phyloP scores from a whole-genome alignment of 768 basidiomycete genomes.

The Boletus rex-veris region DNA sequence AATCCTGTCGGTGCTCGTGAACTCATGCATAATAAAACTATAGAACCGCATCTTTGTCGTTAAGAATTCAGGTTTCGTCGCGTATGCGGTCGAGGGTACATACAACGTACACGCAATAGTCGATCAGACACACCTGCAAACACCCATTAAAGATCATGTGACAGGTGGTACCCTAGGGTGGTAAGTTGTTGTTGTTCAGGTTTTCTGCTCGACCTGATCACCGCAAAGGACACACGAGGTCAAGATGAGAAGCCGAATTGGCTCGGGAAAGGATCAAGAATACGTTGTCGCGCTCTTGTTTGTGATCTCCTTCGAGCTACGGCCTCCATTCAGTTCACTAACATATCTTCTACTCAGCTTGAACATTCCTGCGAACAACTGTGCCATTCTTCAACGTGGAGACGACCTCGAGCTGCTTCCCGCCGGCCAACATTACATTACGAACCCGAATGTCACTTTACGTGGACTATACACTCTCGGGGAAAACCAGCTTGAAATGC shows the following conservation, averaged over 20 bases:
- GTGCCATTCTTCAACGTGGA: constrained; percentile 78
- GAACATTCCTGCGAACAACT: constrained; percentile 84
- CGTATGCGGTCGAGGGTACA: constrained; percentile 74
- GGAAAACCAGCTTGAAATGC: constrained; percentile 84
- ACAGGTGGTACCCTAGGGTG: constrained; percentile 64
- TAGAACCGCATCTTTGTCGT: constrained; percentile 76
- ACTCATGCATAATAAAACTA: not conserved
- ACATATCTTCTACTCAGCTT: constrained; percentile 42
- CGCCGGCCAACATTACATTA: constrained; percentile 83
- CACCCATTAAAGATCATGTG: constrained; percentile 54
- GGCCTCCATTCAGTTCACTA: not conserved
- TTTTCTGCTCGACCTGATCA: not conserved
- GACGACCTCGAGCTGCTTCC: constrained; percentile 75
- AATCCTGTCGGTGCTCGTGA: not conserved
- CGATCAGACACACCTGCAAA: constrained; percentile 77
- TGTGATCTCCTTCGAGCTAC: constrained; percentile 4
- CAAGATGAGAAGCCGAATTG: constrained; percentile 63
- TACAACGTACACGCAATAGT: constrained; percentile 76
- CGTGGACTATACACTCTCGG: constrained; percentile 78
- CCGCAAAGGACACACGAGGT: constrained; percentile 61
- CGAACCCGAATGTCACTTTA: constrained; percentile 77
- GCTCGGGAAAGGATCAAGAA: constrained; percentile 44
- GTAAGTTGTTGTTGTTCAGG: constrained; percentile 18
- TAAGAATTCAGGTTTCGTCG: constrained; percentile 75
- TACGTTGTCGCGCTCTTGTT: constrained; percentile 81